Evolutionary conservation across 2,329 filamentous ascomycete species (phyloP), one percentile per base, ranked within the genome.

Genomic region (Trichoderma harzianum): DNA sequence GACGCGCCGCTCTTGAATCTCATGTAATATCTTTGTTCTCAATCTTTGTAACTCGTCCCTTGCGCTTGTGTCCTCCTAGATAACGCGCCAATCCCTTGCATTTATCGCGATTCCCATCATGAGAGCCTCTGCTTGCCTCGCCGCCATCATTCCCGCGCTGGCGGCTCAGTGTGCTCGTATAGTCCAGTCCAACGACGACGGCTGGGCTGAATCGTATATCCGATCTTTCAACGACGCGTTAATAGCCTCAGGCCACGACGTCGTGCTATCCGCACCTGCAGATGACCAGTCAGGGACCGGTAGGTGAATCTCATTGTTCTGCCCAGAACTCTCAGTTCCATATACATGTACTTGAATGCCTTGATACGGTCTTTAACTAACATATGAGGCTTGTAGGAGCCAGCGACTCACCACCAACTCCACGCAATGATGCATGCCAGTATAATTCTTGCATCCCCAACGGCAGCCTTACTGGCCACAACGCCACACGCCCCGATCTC

Each of bases 181-280:
- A 76, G 78, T 93, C 69, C 88, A 91, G 71, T 86, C 87, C 74
- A 93, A 93, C 79, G 91, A 93, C 74, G 91, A 93, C 77, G 91
- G 91, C 39, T 93, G 91, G 91, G 90, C 91, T 6, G 91, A 92
- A 81, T 85, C 86, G 53, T 92, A 93, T 76, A 81, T 91, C 64
- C 87, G 91, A 18, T 84, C 85, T 0, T 82, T 92, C 66, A 88
- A 91, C 80, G 80, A 88, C 67, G 83, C 84, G 14, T 80, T 93
- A 53, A 84, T 80, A 11, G 79, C 80, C 2, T 85, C 87, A 2
- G 89, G 88, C 0, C 87, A 92, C 75, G 83, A 88, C 11, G 88
- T 89, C 10, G 83, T 93, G 11, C 83, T 93, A 7, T 92, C 90
- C 0, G 89, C 84, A 0, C 91, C 91, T 0, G 90, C 91, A 0